phyloP scores from a whole-genome alignment of 345 rosid genomes.

The Tarenaya hassleriana region DNA sequence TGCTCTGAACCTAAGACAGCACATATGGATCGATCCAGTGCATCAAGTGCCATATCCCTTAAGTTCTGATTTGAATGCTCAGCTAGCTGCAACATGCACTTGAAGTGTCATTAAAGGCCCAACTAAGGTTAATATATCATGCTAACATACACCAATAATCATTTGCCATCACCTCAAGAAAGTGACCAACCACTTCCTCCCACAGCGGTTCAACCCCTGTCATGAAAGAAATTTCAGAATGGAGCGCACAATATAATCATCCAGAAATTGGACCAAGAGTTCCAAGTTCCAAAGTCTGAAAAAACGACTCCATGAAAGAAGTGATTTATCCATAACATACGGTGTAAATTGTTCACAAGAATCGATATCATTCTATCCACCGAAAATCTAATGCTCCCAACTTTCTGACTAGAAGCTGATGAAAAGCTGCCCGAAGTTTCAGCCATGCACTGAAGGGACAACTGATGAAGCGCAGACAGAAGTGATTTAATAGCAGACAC shows the following conservation, averaged over 20 bases:
- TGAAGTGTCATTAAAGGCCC: conserved; percentile 31
- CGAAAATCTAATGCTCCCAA: conserved; percentile 79
- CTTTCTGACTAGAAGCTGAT: conserved; percentile 60
- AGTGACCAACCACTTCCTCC: conserved; percentile 92
- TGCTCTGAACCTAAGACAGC: conserved; percentile 86
- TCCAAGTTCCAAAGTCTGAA: neutral
- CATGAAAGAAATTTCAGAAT: conserved; percentile 9
- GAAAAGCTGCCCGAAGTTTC: conserved; percentile 63
- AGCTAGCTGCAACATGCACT: conserved; percentile 68
- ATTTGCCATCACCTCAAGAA: conserved; percentile 61
- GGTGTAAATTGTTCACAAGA: conserved; percentile 88
- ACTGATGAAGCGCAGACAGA: conserved; percentile 74
- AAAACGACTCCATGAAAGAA: conserved; percentile 7
- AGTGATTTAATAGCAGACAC: conserved; percentile 93
- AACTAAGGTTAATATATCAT: conserved; percentile 18
- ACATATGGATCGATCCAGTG: conserved; percentile 86
- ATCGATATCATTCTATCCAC: conserved; percentile 94
- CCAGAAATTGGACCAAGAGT: conserved; percentile 4
- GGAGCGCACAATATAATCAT: conserved; percentile 14
- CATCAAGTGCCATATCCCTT: conserved; percentile 86
- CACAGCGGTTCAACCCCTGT: conserved; percentile 89
- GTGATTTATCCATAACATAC: conserved; percentile 43
- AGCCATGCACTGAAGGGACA: conserved; percentile 81
- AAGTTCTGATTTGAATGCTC: conserved; percentile 70
- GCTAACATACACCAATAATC: conserved; percentile 21